phyloP scores from a whole-genome alignment of 225 moss, liverwort and hornwort species.

The Pseudisothecium myosuroides region DNA sequence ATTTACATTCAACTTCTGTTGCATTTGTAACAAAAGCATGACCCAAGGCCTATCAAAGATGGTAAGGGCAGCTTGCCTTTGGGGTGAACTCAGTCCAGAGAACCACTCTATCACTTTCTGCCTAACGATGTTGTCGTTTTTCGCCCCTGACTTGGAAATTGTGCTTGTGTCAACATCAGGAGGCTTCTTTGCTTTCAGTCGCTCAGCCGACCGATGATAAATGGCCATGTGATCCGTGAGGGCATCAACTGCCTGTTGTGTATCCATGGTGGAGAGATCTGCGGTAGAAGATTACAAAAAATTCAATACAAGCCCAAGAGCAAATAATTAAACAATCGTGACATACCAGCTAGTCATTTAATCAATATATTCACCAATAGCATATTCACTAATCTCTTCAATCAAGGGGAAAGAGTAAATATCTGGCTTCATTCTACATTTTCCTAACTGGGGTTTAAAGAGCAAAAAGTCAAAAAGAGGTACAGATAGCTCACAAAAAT shows the following conservation, averaged over 20 bases:
- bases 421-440: neutral
- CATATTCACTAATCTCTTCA: neutral
- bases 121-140: slow-evolving; percentile 16
- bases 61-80: slow-evolving; percentile 60
- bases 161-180: neutral
- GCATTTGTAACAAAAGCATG: slow-evolving; percentile 67
- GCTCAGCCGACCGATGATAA: slow-evolving; percentile 56
- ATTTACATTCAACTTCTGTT: slow-evolving; percentile 48
- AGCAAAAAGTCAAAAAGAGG: neutral
- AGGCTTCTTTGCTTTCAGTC: slow-evolving; percentile 19
- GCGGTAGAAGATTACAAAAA: neutral
- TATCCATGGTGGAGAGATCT: slow-evolving; percentile 55
- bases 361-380: neutral
- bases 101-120: slow-evolving; percentile 65
- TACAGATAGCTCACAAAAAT: neutral
- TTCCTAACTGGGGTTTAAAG: neutral
- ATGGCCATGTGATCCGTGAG: slow-evolving; percentile 82
- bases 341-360: neutral
- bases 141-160: slow-evolving; percentile 15
- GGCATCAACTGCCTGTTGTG: slow-evolving; percentile 64
- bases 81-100: slow-evolving; percentile 35
- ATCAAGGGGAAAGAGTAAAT: neutral
- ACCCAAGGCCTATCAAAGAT: slow-evolving; percentile 67
- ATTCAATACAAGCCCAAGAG: neutral
- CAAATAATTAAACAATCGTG: neutral